Evolutionary conservation across 768 basidiomycete genomes (phyloP).

Genomic region (Russula sp.): DNA sequence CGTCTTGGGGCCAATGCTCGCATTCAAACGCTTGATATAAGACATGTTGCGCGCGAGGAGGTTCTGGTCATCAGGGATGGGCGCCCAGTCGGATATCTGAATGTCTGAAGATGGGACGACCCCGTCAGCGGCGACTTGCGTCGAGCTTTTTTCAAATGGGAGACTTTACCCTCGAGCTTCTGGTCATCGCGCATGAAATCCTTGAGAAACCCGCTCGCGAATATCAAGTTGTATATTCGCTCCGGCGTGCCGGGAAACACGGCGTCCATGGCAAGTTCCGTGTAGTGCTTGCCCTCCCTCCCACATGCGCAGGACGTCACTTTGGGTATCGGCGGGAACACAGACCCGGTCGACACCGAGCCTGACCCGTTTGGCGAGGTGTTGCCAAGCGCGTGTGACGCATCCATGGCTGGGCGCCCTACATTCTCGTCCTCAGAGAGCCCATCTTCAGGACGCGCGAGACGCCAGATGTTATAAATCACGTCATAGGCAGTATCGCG

Average conservation of each 20-base stretch:
- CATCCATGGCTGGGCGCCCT: constrained; percentile 10
- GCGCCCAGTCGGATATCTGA: constrained; percentile 95
- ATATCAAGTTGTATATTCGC: constrained; percentile 92
- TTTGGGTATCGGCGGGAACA: constrained; percentile 33
- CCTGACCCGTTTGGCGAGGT: background rate
- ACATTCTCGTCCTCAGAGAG: constrained; percentile 8
- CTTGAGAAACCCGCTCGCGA: constrained; percentile 92
- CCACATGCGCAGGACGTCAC: constrained; percentile 71
- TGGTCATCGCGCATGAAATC: constrained; percentile 88
- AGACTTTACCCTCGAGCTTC: constrained; percentile 71
- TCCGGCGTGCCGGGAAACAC: constrained; percentile 88
- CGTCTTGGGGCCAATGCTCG: constrained; percentile 84
- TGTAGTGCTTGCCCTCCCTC: constrained; percentile 57
- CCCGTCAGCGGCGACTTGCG: background rate
- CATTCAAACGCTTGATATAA: constrained; percentile 91
- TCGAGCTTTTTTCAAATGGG: background rate
- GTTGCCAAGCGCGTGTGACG: background rate
- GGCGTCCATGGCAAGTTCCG: constrained; percentile 68
- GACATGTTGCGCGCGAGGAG: constrained; percentile 85
- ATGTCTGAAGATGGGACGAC: constrained; percentile 55
- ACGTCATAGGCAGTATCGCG: constrained; percentile 96
- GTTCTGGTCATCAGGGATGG: constrained; percentile 50
- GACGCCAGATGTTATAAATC: constrained; percentile 91
- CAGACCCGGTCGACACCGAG: constrained; percentile 5
- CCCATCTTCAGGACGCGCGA: constrained; percentile 64